A percentile compares a stretch with the other conserved stretches of the same genome.
These are phyloP conservation scores for Aspergillus sparsus DNA, from an alignment of 495 filamentous ascomycete genomes.

Conservation along the genomic window DNA sequence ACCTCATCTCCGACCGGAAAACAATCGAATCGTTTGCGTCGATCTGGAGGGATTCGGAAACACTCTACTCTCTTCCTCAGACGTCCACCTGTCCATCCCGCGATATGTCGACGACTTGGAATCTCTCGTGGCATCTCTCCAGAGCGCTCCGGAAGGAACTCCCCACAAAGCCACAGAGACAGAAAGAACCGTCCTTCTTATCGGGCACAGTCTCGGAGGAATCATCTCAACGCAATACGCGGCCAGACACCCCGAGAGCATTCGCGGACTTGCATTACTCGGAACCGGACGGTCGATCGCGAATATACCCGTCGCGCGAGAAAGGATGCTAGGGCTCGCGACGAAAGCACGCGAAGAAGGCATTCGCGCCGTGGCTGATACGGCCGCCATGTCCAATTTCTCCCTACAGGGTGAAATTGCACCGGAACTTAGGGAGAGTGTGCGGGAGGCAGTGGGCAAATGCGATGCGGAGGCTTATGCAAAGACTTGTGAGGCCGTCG, in stretches of 20 bases:
- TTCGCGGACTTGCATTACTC: slow-evolving; percentile 9
- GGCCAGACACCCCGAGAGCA: slow-evolving; percentile 2
- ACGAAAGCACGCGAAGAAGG: slow-evolving; percentile 6
- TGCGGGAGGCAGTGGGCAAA: slow-evolving; percentile 1
- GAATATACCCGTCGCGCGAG: not conserved
- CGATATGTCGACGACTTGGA: slow-evolving; percentile 16
- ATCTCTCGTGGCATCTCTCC: slow-evolving; percentile 16
- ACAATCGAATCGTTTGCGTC: slow-evolving; percentile 1
- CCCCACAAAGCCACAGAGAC: not conserved
- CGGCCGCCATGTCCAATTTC: slow-evolving; percentile 6
- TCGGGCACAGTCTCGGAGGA: slow-evolving; percentile 10
- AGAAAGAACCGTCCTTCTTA: not conserved
- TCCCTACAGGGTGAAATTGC: not conserved
- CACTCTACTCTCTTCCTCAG: slow-evolving; percentile 3
- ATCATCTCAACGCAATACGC: slow-evolving; percentile 15
- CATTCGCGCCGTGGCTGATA: not conserved
- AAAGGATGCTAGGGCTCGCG: slow-evolving; percentile 9
- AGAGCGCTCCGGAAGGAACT: not conserved
- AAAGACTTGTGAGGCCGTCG: slow-evolving; percentile 7
- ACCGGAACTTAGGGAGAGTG: not conserved
- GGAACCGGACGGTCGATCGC: slow-evolving; percentile 13
- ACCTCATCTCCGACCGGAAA: slow-evolving; percentile 4
- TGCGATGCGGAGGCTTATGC: slow-evolving; percentile 5
- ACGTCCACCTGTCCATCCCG: slow-evolving; percentile 4
- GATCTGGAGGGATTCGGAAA: slow-evolving; percentile 14